Evolutionary conservation across 2,329 filamentous ascomycete species (phyloP).

Genomic region (Macrophomina phaseolina): DNA sequence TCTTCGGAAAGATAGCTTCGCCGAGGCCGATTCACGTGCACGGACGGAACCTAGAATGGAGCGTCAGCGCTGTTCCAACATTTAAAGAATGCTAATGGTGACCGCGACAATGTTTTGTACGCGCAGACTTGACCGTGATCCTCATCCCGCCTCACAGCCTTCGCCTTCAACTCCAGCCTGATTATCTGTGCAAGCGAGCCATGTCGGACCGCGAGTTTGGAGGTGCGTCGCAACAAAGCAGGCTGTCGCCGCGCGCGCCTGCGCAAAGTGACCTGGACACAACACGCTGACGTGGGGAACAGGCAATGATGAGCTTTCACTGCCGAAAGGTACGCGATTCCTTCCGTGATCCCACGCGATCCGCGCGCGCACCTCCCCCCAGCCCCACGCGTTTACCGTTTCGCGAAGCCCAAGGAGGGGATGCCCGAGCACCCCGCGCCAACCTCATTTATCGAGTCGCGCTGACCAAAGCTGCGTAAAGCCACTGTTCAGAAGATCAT

Average conservation of each 20-base stretch:
- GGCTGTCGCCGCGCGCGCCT: slow-evolving; percentile 1
- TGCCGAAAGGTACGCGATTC: slow-evolving; percentile 46
- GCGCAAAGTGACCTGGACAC: neutral
- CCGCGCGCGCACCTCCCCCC: slow-evolving; percentile 2
- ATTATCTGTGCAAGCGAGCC: slow-evolving; percentile 18
- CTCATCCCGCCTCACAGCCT: neutral
- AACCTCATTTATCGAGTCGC: neutral
- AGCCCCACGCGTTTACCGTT: neutral
- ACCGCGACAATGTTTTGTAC: slow-evolving; percentile 21
- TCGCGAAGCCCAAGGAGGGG: slow-evolving; percentile 1
- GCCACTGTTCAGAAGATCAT: slow-evolving; percentile 84
- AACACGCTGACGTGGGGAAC: neutral
- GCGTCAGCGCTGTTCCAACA: slow-evolving; percentile 25
- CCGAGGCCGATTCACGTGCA: slow-evolving; percentile 8
- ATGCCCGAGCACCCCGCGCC: slow-evolving; percentile 3
- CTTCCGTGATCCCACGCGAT: neutral
- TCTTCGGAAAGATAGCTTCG: slow-evolving; percentile 16
- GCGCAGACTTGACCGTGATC: slow-evolving; percentile 17
- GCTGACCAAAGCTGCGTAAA: slow-evolving; percentile 40
- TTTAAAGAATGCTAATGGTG: slow-evolving; percentile 26
- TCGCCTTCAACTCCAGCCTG: neutral
- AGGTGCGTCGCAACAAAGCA: slow-evolving; percentile 32
- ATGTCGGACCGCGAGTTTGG: slow-evolving; percentile 52
- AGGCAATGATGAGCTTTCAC: slow-evolving; percentile 48
- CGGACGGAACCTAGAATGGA: slow-evolving; percentile 14